Percentiles rank a stretch among this genome's conserved stretches.
Evolutionary conservation across 176 grass and related monocot species (phyloP).

Genomic region (Aegilops umbellulata): DNA sequence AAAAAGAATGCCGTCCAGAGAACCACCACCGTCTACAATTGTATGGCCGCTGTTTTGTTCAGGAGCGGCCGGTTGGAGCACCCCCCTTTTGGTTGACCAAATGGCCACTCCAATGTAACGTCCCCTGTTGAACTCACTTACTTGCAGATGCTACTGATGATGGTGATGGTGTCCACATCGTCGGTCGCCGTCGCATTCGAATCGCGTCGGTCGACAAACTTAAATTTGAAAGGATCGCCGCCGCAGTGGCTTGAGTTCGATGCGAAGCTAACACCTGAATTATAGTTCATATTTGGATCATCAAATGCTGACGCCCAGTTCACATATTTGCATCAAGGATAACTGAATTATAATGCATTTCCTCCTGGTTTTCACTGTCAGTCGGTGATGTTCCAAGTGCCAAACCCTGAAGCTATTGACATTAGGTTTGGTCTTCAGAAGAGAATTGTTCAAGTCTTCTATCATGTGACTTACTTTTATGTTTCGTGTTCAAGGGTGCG

Average conservation of each 20-base stretch:
- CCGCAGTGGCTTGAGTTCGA: conserved; percentile 22
- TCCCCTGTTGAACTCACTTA: not conserved
- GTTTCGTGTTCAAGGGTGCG: too few species aligned
- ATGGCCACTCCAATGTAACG: not conserved
- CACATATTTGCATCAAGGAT: not conserved
- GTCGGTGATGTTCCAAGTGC: too few species aligned
- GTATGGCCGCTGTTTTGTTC: not conserved
- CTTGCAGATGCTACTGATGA: not conserved
- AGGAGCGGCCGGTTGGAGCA: not conserved
- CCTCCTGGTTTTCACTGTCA: not conserved
- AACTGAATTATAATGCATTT: conserved; percentile 6
- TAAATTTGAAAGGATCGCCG: conserved; percentile 31
- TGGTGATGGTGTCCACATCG: not conserved
- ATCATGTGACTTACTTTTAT: too few species aligned
- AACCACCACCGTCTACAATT: conserved; percentile 34
- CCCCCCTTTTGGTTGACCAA: conserved; percentile 15
- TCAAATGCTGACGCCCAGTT: too few species aligned
- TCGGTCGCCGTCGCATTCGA: conserved; percentile 21
- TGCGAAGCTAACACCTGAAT: not conserved
- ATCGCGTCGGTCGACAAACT: not conserved
- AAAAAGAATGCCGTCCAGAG: conserved; percentile 57
- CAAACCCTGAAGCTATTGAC: too few species aligned
- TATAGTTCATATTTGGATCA: too few species aligned
- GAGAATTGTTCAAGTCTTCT: too few species aligned
- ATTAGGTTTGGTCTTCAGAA: too few species aligned